Base-by-base conservation (phyloP, 441 rosid species). In the Erodium trifolium region DNA sequence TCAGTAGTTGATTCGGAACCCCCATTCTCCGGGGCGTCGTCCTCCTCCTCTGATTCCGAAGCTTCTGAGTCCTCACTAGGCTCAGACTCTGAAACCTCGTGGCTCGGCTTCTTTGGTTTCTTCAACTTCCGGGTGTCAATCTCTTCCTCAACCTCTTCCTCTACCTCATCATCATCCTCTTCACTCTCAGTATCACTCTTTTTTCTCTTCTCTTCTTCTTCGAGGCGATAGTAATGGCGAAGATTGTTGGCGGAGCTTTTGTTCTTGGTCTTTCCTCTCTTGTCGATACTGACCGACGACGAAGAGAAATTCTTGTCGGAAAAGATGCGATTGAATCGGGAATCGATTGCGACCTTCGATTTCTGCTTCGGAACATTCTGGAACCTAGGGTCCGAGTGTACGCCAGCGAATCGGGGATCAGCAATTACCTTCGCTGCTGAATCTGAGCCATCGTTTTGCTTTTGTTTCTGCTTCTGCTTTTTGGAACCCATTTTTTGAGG, bases 321-420 rank as follows among this genome's bases (percentile, higher is more conserved):
- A 76, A 91, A 82, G 68, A 84, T 78, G 16, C 80, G 71, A 53
- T 74, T 31, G 79, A 94, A 94, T 6, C 97, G 88, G 63, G 91
- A 82, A 70, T 94, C 99, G 23, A 94, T 86, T 5, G 78, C 43
- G 1, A 94, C 91, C 79, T 90, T 94, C 1, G 88, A 59, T 4
- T 87, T 83, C 49, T 81, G 87, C 81, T 75, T 84, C 1, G 88
- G 83, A 31, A 80, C 79, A 19, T 73, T 87, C 83, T 83, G 93
- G 75, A 89, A 89, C 74, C 90, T 78, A 23, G 97, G 98, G 78
- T 89, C 97, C 4, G 87, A 80, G 77, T 87, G 92, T 37, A 84
- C 81, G 34, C 82, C 75, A 5, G 91, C 76, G 72, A 91, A 91
- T 73, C 98, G 77, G 29, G 88, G 75, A 55, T 93, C 99, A 7